These are phyloP conservation scores for Dactylellina leptospora DNA, from an alignment of 2,329 filamentous ascomycete species.

Conservation along the genomic window DNA sequence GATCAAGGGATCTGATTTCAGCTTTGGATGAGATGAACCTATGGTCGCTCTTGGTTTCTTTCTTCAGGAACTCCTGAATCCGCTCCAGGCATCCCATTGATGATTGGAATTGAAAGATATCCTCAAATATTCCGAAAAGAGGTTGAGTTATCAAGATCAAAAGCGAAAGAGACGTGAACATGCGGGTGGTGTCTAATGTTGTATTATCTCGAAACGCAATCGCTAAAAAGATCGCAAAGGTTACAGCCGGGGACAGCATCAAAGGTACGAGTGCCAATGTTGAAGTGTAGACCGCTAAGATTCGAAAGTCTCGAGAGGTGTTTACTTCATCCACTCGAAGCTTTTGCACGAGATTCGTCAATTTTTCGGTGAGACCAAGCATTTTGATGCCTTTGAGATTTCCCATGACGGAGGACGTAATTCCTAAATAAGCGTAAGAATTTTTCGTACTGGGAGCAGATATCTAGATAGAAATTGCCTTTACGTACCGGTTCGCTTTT, in stretches of 20 bases:
- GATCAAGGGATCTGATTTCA: neutral
- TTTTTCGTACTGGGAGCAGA: too few relatives aligned
- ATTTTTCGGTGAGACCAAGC: slow-evolving; percentile 60
- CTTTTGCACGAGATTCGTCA: slow-evolving; percentile 59
- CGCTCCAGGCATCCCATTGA: slow-evolving; percentile 56
- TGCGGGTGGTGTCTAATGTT: slow-evolving; percentile 28
- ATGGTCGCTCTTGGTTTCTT: slow-evolving; percentile 43
- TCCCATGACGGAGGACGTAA: slow-evolving; percentile 59
- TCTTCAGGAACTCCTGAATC: slow-evolving; percentile 50
- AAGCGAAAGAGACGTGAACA: slow-evolving; percentile 61
- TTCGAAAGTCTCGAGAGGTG: slow-evolving; percentile 60
- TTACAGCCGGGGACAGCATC: slow-evolving; percentile 54
- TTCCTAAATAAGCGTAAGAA: slow-evolving; percentile 19
- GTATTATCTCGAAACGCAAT: slow-evolving; percentile 15
- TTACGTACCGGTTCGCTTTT: slow-evolving; percentile 57
- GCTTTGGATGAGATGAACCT: slow-evolving; percentile 49
- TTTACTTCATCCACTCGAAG: slow-evolving; percentile 60
- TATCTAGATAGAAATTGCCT: too few relatives aligned
- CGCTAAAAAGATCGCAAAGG: slow-evolving; percentile 52
- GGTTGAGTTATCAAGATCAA: slow-evolving; percentile 59
- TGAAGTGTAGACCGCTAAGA: slow-evolving; percentile 60
- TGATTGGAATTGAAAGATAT: slow-evolving; percentile 59
- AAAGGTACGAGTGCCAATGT: slow-evolving; percentile 58
- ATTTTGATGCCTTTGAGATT: slow-evolving; percentile 63
- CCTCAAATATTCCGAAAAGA: slow-evolving; percentile 59